Conservation (phyloP, 768 basidiomycete genomes). For the Cyclocybe cylindracea region DNA sequence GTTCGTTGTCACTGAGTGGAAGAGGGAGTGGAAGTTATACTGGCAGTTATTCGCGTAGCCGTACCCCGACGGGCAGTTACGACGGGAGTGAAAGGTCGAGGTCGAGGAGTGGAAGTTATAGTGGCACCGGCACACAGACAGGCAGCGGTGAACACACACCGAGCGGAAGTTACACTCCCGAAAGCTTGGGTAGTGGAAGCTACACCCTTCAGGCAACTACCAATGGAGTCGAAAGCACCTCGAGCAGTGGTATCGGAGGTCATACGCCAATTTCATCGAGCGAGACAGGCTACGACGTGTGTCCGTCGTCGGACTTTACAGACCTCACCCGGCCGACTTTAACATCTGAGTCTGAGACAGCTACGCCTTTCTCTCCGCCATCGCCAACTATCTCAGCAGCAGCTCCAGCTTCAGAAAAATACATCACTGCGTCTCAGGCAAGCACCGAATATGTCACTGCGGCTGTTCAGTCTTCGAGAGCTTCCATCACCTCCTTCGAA, state of each 20-base stretch:
- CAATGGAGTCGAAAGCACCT: conserved; percentile 6
- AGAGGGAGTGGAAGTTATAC: conserved; percentile 9
- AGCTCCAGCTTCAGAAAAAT: conserved; percentile 41
- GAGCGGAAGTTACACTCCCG: conserved; percentile 29
- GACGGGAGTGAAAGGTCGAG: conserved; percentile 29
- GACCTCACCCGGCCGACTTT: conserved; percentile 36
- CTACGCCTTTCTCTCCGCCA: conserved; percentile 36
- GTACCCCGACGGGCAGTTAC: conserved; percentile 15
- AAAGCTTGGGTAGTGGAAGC: conserved; percentile 14
- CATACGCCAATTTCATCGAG: conserved; percentile 40
- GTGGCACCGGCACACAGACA: conserved; percentile 15
- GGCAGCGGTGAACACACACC: conserved; percentile 14
- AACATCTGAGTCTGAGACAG: conserved; percentile 25
- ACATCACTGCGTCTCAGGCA: conserved; percentile 46
- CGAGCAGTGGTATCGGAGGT: conserved; percentile 16
- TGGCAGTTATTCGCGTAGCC: conserved; percentile 7
- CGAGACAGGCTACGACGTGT: conserved; percentile 57
- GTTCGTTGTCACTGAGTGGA: conserved; percentile 17
- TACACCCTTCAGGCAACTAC: conserved; percentile 11
- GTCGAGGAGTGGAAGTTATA: conserved; percentile 27
- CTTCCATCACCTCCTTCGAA: conserved; percentile 30
- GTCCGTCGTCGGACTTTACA: conserved; percentile 51
- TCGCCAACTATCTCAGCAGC: conserved; percentile 31
- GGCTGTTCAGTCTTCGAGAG: conserved; percentile 32
- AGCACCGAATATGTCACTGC: conserved; percentile 52